Conservation (phyloP, 2,329 filamentous ascomycete species). For the Pezicula radicicola region DNA sequence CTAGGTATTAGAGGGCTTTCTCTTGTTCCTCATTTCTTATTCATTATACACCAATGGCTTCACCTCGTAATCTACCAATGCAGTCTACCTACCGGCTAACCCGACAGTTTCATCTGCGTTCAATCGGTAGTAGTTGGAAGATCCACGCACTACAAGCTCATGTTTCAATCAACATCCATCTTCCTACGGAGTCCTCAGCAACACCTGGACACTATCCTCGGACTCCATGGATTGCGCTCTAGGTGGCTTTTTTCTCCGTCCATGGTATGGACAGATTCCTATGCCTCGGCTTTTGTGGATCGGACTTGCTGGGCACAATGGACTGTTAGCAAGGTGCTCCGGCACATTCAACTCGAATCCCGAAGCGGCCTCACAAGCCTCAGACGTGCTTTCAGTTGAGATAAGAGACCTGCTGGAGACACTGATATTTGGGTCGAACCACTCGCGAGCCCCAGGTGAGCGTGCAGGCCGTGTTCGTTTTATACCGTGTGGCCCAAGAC, state of each 20-base stretch:
- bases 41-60: too few relatives aligned
- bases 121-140: too few relatives aligned
- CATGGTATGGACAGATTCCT: constrained; percentile 40
- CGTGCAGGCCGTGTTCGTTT: background rate
- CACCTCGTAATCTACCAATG: background rate
- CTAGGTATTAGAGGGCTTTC: too few relatives aligned
- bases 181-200: background rate
- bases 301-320: constrained; percentile 38
- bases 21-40: too few relatives aligned
- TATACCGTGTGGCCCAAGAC: background rate
- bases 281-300: constrained; percentile 34
- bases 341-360: constrained; percentile 35
- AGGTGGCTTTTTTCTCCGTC: constrained; percentile 17
- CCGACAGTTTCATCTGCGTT: too few relatives aligned
- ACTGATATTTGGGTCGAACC: constrained; percentile 1
- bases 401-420: background rate
- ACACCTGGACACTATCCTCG: constrained; percentile 3
- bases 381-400: background rate
- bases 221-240: constrained; percentile 30
- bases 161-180: too few relatives aligned
- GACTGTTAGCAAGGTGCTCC: constrained; percentile 40
- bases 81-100: background rate
- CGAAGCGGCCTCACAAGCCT: background rate
- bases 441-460: background rate
- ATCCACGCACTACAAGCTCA: too few relatives aligned